These are phyloP conservation scores for Coemansia sp. DNA, from an alignment of 192 early-diverging fungal species.

Conservation along the genomic window DNA sequence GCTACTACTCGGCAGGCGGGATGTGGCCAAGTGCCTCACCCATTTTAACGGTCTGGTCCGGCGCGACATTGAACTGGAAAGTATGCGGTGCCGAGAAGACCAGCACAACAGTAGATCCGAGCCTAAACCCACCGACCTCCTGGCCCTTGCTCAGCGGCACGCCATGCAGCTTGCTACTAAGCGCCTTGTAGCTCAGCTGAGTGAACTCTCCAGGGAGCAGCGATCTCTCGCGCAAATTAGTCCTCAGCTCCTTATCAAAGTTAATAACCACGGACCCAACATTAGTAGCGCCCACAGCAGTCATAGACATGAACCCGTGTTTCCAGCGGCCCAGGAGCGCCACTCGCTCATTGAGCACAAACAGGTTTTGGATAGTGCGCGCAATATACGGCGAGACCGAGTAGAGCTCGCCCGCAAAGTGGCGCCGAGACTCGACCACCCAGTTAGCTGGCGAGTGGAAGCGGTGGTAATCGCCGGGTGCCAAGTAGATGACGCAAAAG, in stretches of 20 bases:
- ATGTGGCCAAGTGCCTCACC: conserved; percentile 74
- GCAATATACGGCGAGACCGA: conserved; percentile 94
- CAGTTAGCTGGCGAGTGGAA: conserved; percentile 98
- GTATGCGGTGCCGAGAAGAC: conserved; percentile 91
- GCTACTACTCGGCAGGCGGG: not conserved
- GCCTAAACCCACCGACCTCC: conserved; percentile 92
- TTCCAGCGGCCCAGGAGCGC: conserved; percentile 89
- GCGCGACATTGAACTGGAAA: conserved; percentile 73
- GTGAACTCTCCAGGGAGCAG: conserved; percentile 69
- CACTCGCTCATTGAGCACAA: conserved; percentile 96
- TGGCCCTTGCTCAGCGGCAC: conserved; percentile 73
- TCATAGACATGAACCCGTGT: conserved; percentile 94
- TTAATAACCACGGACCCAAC: conserved; percentile 95
- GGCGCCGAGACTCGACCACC: conserved; percentile 81
- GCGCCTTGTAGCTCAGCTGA: conserved; percentile 68
- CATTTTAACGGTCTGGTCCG: conserved; percentile 75
- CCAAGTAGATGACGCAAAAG: conserved; percentile 92
- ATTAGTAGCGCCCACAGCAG: conserved; percentile 96
- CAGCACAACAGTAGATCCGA: conserved; percentile 94
- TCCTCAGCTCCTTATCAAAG: conserved; percentile 81
- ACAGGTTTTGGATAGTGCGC: conserved; percentile 78
- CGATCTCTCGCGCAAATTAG: conserved; percentile 60
- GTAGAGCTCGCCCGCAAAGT: conserved; percentile 95
- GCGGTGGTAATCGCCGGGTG: conserved; percentile 98
- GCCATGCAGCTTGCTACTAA: conserved; percentile 60